Conservation (phyloP, 1,284 basidiomycete species). For the Moesziomyces globuligerus region DNA sequence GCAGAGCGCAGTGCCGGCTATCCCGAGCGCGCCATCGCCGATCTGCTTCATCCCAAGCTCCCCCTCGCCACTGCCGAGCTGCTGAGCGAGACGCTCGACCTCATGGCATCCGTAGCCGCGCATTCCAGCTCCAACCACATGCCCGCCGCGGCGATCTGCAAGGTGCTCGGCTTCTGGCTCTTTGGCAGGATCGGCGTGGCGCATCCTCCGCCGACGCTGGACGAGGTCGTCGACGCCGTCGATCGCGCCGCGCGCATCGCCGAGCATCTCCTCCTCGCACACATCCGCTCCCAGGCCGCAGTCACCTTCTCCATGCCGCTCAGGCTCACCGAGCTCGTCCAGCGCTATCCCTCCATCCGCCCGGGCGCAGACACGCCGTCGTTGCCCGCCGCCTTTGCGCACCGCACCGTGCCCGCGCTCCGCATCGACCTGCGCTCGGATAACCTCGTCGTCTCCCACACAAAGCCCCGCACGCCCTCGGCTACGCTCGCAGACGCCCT, state of each 20-base stretch:
- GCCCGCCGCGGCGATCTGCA: slow-evolving; percentile 46
- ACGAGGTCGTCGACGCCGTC: slow-evolving; percentile 19
- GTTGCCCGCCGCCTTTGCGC: slow-evolving; percentile 29
- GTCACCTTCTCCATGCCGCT: slow-evolving; percentile 52
- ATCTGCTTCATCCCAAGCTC: slow-evolving; percentile 40
- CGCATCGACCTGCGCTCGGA: slow-evolving; percentile 46
- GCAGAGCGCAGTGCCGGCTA: slow-evolving; percentile 40
- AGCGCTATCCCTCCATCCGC: slow-evolving; percentile 41
- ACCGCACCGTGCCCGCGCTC: slow-evolving; percentile 21
- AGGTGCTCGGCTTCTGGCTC: slow-evolving; percentile 53
- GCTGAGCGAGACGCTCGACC: slow-evolving; percentile 44
- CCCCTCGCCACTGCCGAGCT: slow-evolving; percentile 41
- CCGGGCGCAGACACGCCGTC: slow-evolving; percentile 9
- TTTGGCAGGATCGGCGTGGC: slow-evolving; percentile 49
- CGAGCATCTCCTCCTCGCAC: slow-evolving; percentile 56
- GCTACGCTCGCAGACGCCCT: slow-evolving; percentile 46
- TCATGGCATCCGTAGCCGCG: slow-evolving; percentile 52
- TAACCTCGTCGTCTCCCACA: slow-evolving; percentile 40
- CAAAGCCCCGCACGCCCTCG: slow-evolving; percentile 29
- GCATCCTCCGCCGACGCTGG: slow-evolving; percentile 44
- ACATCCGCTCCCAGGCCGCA: slow-evolving; percentile 47
- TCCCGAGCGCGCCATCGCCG: slow-evolving; percentile 38
- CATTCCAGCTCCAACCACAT: slow-evolving; percentile 55
- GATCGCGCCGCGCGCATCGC: slow-evolving; percentile 20
- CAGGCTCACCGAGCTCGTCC: slow-evolving; percentile 49